Evolutionary conservation across 805 yeast species (phyloP).

Genomic region (Zygoascus tannicola): DNA sequence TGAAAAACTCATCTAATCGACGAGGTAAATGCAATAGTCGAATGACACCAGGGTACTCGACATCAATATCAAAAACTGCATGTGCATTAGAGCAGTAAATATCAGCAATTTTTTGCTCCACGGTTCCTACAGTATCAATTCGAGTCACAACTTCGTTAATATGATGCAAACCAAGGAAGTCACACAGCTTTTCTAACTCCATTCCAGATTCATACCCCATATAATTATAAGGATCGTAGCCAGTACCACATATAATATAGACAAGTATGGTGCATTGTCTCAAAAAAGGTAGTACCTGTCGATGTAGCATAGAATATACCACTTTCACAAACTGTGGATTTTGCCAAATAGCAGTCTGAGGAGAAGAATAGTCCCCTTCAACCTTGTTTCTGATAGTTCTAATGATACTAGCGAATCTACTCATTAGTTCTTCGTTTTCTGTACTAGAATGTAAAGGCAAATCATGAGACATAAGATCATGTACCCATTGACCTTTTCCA

Average conservation of each 20-base stretch:
- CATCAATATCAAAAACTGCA: conserved; percentile 2
- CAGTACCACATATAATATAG: conserved; percentile 43
- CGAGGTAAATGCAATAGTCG: conserved; percentile 55
- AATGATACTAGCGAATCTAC: conserved; percentile 8
- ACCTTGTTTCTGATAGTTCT: conserved; percentile 8
- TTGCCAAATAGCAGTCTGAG: conserved; percentile 13
- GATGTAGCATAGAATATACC: conserved; percentile 46
- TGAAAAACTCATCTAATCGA: conserved; percentile 56
- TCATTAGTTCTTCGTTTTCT: conserved; percentile 9
- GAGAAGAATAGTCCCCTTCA: conserved; percentile 7
- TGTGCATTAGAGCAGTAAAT: background rate
- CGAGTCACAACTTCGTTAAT: conserved; percentile 22
- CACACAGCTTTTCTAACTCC: conserved; percentile 50
- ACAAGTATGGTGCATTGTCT: conserved; percentile 53
- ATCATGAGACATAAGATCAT: conserved; percentile 18
- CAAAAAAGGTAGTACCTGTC: conserved; percentile 53
- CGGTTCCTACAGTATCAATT: conserved; percentile 6
- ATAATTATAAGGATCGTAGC: conserved; percentile 26
- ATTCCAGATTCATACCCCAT: conserved; percentile 23
- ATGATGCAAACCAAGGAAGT: conserved; percentile 36
- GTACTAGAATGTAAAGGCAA: conserved; percentile 24
- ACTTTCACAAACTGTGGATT: conserved; percentile 20
- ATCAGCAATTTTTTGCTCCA: conserved; percentile 11
- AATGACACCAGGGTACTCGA: conserved; percentile 61
- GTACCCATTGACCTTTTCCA: conserved; percentile 10